Conservation (phyloP, 768 basidiomycete genomes). For the Tulasnella sp. region DNA sequence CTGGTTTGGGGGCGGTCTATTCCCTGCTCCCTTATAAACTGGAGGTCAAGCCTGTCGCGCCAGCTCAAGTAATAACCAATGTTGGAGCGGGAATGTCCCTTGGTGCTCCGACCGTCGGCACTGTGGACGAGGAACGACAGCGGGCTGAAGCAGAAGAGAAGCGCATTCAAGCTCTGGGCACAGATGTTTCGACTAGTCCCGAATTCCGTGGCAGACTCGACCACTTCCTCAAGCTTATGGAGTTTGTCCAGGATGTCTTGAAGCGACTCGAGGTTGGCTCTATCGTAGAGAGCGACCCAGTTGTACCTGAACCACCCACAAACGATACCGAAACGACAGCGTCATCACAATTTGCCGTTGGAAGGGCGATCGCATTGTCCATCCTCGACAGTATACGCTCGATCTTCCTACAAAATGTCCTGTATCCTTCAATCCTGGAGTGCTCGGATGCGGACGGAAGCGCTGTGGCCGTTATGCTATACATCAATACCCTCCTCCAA, state of each 20-base stretch:
- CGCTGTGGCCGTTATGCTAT: slow-evolving; percentile 89
- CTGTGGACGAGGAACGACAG: slow-evolving; percentile 33
- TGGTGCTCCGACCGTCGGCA: slow-evolving; percentile 34
- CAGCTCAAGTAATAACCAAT: slow-evolving; percentile 25
- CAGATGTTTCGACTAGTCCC: slow-evolving; percentile 61
- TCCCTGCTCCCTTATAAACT: slow-evolving; percentile 83
- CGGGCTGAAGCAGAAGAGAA: slow-evolving; percentile 45
- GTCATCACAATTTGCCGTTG: slow-evolving; percentile 52
- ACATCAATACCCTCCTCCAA: slow-evolving; percentile 78
- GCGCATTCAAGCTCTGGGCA: slow-evolving; percentile 41
- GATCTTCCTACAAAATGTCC: slow-evolving; percentile 83
- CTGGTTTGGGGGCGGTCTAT: slow-evolving; percentile 85
- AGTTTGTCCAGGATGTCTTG: slow-evolving; percentile 84
- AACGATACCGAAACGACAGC: slow-evolving; percentile 30
- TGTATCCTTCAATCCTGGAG: slow-evolving; percentile 87
- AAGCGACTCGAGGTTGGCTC: slow-evolving; percentile 30
- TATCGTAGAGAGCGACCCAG: not conserved
- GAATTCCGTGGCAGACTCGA: slow-evolving; percentile 74
- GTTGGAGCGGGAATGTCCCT: slow-evolving; percentile 49
- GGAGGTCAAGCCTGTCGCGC: slow-evolving; percentile 36
- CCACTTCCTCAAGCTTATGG: slow-evolving; percentile 79
- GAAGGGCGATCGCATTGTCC: slow-evolving; percentile 67
- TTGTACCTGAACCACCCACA: slow-evolving; percentile 28
- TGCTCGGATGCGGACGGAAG: slow-evolving; percentile 91
- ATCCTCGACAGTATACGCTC: slow-evolving; percentile 71